Evolutionary conservation across 768 basidiomycete genomes (phyloP), one percentile per base, ranked within the genome.

Genomic region (Hemileccinum rubropunctum): DNA sequence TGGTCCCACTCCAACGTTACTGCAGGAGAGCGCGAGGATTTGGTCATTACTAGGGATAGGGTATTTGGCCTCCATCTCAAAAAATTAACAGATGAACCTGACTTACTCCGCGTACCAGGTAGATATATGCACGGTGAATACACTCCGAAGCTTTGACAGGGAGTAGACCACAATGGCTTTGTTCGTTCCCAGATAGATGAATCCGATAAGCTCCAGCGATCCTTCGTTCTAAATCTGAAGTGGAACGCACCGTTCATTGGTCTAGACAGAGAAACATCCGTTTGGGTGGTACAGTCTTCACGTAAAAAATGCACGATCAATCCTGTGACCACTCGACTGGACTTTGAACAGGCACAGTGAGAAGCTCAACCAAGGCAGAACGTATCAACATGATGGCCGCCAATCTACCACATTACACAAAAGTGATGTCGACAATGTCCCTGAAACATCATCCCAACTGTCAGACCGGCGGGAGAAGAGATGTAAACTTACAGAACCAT

Each of bases 1-100:
- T 15, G 86, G 83, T 26, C 88, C 88, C 33, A 87, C 84, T 12
- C 89, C 89, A n/a, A 90, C 84, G 54, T 81, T 82, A 44, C 75
- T 72, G 55, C 82, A 88, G 14, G 85, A 79, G 37, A 90, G 64
- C 7, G 82, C 76, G 37, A 86, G 64, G 54, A 82, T 74, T 48
- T 76, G 76, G 69, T 82, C 66, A 42, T 56, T 68, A 49, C 59
- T 60, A 50, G 66, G 66, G 60, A 59, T 41, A 43, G 66, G 66
- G 39, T 67, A 64, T 52, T 68, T 70, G 34, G 60, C 42, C 46
- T 68, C 66, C 66, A 68, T 68, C 45, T 60, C 45, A 51, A 53
- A 55, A 54, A 47, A 44, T 45, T 4, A 46, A 47, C 40, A 45
- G 56, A 46, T 42, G 51, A 20, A 21, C 47, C 15, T 17, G 38